Evolutionary conservation across 2,329 filamentous ascomycete genomes (phyloP), one percentile per base, ranked within the genome.

Genomic region (Phialemoniopsis sp.): DNA sequence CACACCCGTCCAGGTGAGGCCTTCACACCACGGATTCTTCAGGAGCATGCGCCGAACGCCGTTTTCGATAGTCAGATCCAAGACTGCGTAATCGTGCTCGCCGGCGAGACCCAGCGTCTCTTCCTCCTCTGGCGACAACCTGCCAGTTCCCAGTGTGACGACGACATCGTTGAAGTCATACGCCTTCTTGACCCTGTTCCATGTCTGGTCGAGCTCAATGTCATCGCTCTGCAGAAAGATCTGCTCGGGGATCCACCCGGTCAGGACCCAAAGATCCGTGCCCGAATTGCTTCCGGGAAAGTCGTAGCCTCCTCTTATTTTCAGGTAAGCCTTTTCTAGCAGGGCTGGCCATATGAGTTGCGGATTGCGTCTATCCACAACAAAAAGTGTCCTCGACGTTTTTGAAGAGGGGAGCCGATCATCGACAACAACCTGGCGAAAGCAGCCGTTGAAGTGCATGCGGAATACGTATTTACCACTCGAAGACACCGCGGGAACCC

Each of bases 251-350:
- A 98, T 89, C 93, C 93, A 98, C 21, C 93, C 91, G 0, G 87
- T 95, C 39, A 98, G 64, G 2, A 94, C 85, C 80, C 88, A 95
- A 4, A 98, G 66, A 61, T 98, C 93, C 3, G 91, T 97, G 10
- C 89, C 90, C 1, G 91, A 97, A 59, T 97, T 97, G 55, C 93
- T 97, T 8, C 93, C 93, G 0, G 93, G 91, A 49, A 98, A 98
- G 55, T 98, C 90, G 58, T 98, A 98, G 28, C 93, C 93, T 19
- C 93, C 93, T 40, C 91, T 80, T 10, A 97, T 80, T 66, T 97
- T 98, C 2, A 98, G 70, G 51, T 98, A 98, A 1, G 93, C 93
- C 57, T 98, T 98, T 58, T 98, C 93, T 13, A 97, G 68, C 5
- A 98, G 71, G 3, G 91, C 89, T 6, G 93, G 93, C 89, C 91